Percentiles rank a stretch among this genome's conserved stretches.
Conservation (phyloP, 371 early-diverging fungal genomes). For the Nosema bombycis region DNA sequence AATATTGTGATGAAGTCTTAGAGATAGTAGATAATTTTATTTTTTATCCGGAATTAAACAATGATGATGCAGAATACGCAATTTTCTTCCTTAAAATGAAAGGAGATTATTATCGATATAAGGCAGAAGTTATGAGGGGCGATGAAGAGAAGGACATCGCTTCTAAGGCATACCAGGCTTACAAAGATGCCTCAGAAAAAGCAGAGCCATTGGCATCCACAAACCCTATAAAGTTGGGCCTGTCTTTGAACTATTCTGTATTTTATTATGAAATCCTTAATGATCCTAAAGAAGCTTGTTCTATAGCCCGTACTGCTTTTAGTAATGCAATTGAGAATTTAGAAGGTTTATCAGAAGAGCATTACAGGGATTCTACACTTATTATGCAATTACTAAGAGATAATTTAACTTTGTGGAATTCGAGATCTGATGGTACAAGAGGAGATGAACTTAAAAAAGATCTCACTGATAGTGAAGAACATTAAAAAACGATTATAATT, state of each 20-base stretch:
- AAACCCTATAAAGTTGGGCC: conserved; percentile 94
- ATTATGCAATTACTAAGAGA: conserved; percentile 99
- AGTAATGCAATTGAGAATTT: conserved; percentile 98
- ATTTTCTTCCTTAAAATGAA: conserved; percentile 99
- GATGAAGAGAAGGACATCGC: conserved; percentile 76
- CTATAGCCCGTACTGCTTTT: conserved; percentile 93
- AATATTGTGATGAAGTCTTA: conserved; percentile 88
- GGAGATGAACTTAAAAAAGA: conserved; percentile 27
- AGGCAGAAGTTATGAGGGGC: conserved; percentile 86
- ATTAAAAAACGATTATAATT: too few relatives aligned
- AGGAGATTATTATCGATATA: conserved; percentile 98
- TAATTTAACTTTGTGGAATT: conserved; percentile 96
- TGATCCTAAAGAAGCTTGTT: conserved; percentile 92
- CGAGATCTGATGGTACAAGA: conserved; percentile 40
- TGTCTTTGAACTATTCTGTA: conserved; percentile 98
- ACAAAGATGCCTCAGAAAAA: conserved; percentile 85
- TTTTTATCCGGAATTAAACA: conserved; percentile 70
- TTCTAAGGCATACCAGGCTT: conserved; percentile 79
- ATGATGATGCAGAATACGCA: conserved; percentile 77
- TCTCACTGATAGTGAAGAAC: conserved; percentile 27
- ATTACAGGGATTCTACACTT: conserved; percentile 98
- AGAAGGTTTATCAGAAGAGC: conserved; percentile 92
- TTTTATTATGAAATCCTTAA: conserved; percentile 99
- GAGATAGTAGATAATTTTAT: conserved; percentile 78
- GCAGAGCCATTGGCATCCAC: conserved; percentile 87